Evolutionary conservation across 2,329 filamentous ascomycete species (phyloP).

Genomic region (Colletotrichum paranaense): DNA sequence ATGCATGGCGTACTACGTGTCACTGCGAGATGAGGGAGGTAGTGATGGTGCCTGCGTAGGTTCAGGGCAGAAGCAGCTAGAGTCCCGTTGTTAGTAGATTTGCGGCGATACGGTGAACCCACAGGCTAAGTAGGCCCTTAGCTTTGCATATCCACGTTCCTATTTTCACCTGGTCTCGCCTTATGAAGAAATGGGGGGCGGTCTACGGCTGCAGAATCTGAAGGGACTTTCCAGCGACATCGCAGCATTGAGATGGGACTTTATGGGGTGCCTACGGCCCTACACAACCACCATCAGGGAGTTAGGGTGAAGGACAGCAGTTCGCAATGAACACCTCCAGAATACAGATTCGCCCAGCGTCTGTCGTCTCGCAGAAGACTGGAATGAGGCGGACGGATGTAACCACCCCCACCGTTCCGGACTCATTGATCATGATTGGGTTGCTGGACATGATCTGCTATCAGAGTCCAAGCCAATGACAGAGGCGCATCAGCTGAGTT

Average conservation of each 20-base stretch:
- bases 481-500: slow-evolving; percentile 37
- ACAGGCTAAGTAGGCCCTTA: not conserved
- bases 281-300: not conserved
- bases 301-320: not conserved
- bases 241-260: not conserved
- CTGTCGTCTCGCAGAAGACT: not conserved
- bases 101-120: slow-evolving; percentile 10
- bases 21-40: not conserved
- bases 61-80: not conserved
- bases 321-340: slow-evolving; percentile 1
- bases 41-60: not conserved
- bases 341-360: not conserved
- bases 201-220: not conserved
- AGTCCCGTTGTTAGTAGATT: not conserved
- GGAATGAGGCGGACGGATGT: slow-evolving; percentile 31
- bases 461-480: slow-evolving; percentile 37
- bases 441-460: not conserved
- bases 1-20: not conserved
- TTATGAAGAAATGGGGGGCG: slow-evolving; percentile 18
- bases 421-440: slow-evolving; percentile 3
- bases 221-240: not conserved
- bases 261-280: too few relatives aligned
- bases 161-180: slow-evolving; percentile 23
- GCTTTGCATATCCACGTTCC: slow-evolving; percentile 5
- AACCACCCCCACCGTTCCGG: slow-evolving; percentile 17